Evolutionary conservation across 306 rosid genomes (phyloP), one percentile per base, ranked within the genome.

Genomic region (Boehmeria nivea): DNA sequence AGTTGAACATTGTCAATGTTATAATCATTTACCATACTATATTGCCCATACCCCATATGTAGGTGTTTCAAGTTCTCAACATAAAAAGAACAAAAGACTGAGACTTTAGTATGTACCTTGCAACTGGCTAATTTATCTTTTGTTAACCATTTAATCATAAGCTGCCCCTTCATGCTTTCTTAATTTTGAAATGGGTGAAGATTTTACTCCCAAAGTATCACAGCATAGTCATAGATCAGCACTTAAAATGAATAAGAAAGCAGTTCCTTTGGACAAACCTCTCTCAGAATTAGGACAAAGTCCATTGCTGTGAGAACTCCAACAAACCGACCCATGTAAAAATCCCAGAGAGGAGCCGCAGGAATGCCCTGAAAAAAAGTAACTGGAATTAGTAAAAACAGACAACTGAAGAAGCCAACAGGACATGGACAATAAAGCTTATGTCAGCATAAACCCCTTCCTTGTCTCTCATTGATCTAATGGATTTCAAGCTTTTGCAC

Each of bases 231-330:
- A 10, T 31, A 31, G 36, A 31, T 59, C 61, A 38, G 55, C 66
- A 49, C 17, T 11, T 24, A 37, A 12, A 12, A 55, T 56, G 20
- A 47, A 47, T n/a, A 38, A 23, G 22, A 38, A 48, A 62, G 70
- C n/a, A n/a, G 43, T 59, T 69, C 59, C 51, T 57, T 33, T 21
- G 33, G 52, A 67, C 86, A 70, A 71, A 87, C 95, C 93, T 83
- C 93, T 79, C 61, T 87, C 84, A 87, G 43, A 54, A 87, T 87
- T 59, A 83, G 78, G 74, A 87, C 79, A 82, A 83, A 87, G 74
- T 87, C 95, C 79, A 76, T 54, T 25, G 93, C 89, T 60, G 89
- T 87, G 39, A 87, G 86, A 59, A 87, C 78, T 59, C 93, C 95
- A 59, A 78, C 78, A 51, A 81, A 76, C 67, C 52, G 88, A 39